A percentile compares a stretch with the other conserved stretches of the same genome.
Evolutionary conservation across 495 filamentous ascomycete genomes (phyloP).

Genomic region (Penicillium malachiteum): DNA sequence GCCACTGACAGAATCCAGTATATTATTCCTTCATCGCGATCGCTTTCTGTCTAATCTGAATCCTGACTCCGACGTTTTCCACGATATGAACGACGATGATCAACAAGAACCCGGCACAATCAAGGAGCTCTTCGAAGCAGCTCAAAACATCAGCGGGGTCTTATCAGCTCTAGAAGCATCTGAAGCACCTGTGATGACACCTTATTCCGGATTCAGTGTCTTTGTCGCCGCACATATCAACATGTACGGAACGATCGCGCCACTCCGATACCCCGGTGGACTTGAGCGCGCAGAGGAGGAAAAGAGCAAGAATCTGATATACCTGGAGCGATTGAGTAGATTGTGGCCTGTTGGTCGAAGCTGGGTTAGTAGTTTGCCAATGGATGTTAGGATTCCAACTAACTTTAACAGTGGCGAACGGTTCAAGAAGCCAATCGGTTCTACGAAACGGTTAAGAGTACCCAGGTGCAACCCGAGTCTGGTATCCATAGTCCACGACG

Average conservation of each 20-base stretch:
- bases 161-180: constrained; percentile 38
- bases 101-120: constrained; percentile 28
- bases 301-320: constrained; percentile 35
- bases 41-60: constrained; percentile 38
- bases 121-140: constrained; percentile 37
- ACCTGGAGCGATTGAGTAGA: constrained; percentile 38
- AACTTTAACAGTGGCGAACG: constrained; percentile 33
- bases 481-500: constrained; percentile 30
- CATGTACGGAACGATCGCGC: constrained; percentile 45
- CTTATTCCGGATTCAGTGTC: constrained; percentile 46
- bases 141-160: constrained; percentile 38
- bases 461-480: constrained; percentile 20
- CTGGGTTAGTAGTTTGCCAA: constrained; percentile 29
- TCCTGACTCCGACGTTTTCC: constrained; percentile 23
- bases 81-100: constrained; percentile 21
- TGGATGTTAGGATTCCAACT: background rate
- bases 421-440: constrained; percentile 45
- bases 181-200: constrained; percentile 39
- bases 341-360: constrained; percentile 43
- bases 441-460: constrained; percentile 37
- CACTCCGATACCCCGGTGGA: constrained; percentile 39
- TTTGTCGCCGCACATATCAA: constrained; percentile 48
- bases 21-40: constrained; percentile 45
- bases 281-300: constrained; percentile 37
- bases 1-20: constrained; percentile 25